phyloP scores from a whole-genome alignment of 1,139 yeast genomes.

The Blastobotrys ciferrii region DNA sequence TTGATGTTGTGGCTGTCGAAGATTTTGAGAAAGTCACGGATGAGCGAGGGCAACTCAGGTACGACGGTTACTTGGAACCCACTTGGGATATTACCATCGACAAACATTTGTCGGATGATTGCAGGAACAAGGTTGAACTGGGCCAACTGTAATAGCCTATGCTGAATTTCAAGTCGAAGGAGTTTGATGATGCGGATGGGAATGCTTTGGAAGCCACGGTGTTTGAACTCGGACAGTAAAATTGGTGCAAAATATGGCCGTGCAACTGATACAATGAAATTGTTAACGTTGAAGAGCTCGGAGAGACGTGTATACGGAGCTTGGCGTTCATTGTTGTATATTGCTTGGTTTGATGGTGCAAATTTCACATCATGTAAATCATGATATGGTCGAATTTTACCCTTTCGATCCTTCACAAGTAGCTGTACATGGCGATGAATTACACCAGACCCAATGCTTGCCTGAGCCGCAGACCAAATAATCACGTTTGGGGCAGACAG shows the following conservation, averaged over 20 bases:
- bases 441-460: slow-evolving; percentile 68
- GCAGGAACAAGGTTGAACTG: slow-evolving; percentile 73
- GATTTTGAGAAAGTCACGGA: slow-evolving; percentile 66
- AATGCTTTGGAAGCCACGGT: slow-evolving; percentile 50
- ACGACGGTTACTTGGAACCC: slow-evolving; percentile 84
- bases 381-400: slow-evolving; percentile 33
- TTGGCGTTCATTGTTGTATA: slow-evolving; percentile 38
- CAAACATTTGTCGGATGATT: slow-evolving; percentile 68
- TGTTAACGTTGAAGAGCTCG: slow-evolving; percentile 90
- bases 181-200: slow-evolving; percentile 46
- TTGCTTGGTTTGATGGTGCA: slow-evolving; percentile 48
- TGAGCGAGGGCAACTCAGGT: slow-evolving; percentile 68
- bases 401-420: slow-evolving; percentile 58
- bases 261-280: slow-evolving; percentile 84
- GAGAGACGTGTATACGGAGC: slow-evolving; percentile 86
- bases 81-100: slow-evolving; percentile 85
- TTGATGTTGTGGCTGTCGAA: slow-evolving; percentile 67
- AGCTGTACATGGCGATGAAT: slow-evolving; percentile 55
- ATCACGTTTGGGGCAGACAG: slow-evolving; percentile 89
- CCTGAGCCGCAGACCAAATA: slow-evolving; percentile 74
- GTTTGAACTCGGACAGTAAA: slow-evolving; percentile 77
- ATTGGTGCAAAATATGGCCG: slow-evolving; percentile 92
- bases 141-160: slow-evolving; percentile 76
- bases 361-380: slow-evolving; percentile 33
- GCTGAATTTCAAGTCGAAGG: slow-evolving; percentile 69